Conservation (phyloP, 2,329 filamentous ascomycete genomes). For the Drechslera avenae region DNA sequence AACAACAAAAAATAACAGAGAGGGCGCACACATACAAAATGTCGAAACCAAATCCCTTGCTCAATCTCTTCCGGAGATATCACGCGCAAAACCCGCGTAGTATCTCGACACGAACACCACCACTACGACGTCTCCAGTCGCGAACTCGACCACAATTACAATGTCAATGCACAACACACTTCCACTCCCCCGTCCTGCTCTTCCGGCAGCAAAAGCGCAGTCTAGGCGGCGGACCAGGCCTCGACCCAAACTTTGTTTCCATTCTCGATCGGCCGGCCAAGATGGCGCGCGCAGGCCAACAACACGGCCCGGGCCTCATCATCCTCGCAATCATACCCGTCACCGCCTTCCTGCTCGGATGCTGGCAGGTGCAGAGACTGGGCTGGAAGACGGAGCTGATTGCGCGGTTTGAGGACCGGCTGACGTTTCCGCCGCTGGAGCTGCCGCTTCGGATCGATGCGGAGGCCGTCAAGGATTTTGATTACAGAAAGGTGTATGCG, state of each 20-base stretch:
- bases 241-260: constrained; percentile 77
- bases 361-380: constrained; percentile 93
- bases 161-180: constrained; percentile 40
- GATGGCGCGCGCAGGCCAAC: constrained; percentile 74
- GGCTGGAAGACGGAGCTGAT: constrained; percentile 94
- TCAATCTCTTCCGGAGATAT: constrained; percentile 38
- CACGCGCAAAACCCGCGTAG: constrained; percentile 24
- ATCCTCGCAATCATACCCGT: constrained; percentile 86
- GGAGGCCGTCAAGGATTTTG: constrained; percentile 81
- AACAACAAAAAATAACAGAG: constrained; percentile 1
- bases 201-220: constrained; percentile 22
- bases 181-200: constrained; percentile 25
- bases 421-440: constrained; percentile 83
- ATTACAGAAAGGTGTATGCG: constrained; percentile 83
- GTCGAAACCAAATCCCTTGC: constrained; percentile 43
- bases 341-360: constrained; percentile 86
- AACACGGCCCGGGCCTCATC: constrained; percentile 80
- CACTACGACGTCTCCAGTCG: constrained; percentile 16
- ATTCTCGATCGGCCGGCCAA: constrained; percentile 84
- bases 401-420: constrained; percentile 87
- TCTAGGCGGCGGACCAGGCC: constrained; percentile 58
- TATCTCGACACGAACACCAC: constrained; percentile 2
- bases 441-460: constrained; percentile 84
- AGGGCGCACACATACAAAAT: constrained; percentile 19
- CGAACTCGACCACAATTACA: constrained; percentile 35